phyloP scores from a whole-genome alignment of 257 asterid genomes.

The Nicotiana otophora region DNA sequence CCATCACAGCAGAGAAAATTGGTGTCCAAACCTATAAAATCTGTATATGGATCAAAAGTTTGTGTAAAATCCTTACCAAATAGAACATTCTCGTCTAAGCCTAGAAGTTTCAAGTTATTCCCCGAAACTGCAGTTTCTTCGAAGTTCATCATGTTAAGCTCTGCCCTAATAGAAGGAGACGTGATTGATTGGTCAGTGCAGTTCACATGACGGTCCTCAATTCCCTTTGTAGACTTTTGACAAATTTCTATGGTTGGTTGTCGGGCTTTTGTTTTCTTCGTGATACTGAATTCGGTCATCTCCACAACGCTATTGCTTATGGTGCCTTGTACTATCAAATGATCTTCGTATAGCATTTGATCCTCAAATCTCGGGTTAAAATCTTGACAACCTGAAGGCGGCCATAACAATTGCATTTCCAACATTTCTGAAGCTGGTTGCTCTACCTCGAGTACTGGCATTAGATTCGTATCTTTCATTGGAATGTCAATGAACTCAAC shows the following conservation, averaged over 20 bases:
- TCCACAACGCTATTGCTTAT: not conserved
- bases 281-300: not conserved
- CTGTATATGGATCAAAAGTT: not conserved
- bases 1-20: slow-evolving; percentile 1
- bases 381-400: not conserved
- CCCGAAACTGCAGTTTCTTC: slow-evolving; percentile 13
- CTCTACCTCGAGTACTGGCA: not conserved
- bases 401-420: not conserved
- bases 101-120: slow-evolving; percentile 21
- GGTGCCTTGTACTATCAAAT: not conserved
- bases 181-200: not conserved
- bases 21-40: not conserved
- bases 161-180: slow-evolving; percentile 13
- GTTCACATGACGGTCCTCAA: not conserved
- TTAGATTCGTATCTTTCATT: not conserved
- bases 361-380: not conserved
- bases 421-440: not conserved
- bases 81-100: slow-evolving; percentile 16
- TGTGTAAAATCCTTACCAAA: not conserved
- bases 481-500: not conserved
- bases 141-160: not conserved
- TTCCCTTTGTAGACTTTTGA: not conserved
- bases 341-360: slow-evolving; percentile 1
- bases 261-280: not conserved
- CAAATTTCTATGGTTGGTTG: not conserved